Base-by-base conservation (phyloP, 2,329 filamentous ascomycete genomes). In the Fusarium tanahbumbuense region DNA sequence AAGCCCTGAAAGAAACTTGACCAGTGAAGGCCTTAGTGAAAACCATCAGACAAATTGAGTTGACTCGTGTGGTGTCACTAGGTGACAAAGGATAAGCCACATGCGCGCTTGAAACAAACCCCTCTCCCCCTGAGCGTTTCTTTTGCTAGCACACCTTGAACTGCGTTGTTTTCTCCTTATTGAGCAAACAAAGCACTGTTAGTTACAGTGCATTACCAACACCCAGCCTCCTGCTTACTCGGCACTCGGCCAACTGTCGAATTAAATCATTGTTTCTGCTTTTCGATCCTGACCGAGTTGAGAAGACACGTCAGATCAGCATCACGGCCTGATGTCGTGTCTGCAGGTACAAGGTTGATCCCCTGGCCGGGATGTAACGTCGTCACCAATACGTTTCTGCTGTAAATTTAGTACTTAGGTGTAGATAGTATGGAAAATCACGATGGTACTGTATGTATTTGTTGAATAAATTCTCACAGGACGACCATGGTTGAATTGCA, bases 281-380 rank as follows among this genome's bases (percentile, higher is more conserved):
- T 28, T n/a, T 37, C 27, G 25, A 41, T 15, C 18, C n/a, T 41
- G 44, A 32, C 23, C 23, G 32, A 64, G n/a, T 32, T 28, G 30
- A 59, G 12, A 23, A 48, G 37, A 60, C 71, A 73, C 71, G 71
- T 73, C 71, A 73, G 71, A 62, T 34, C 11, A 48, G 56, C 61
- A 73, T 72, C 60, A 60, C 47, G 30, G 34, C 48, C 32, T 57
- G 47, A 50, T 55, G 65, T 52, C n/a, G 52, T 63, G 53, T 46
- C 67, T 53, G 40, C 45, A 50, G 46, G 49, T 67, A 68, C 58
- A 55, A 57, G 68, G 57, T 56, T 59, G 37, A 64, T 42, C 27
- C 59, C 57, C 63, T 67, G 58, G 37, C n/a, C 44, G 48, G 64
- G 60, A 68, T 68, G 58, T 55, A 52, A 64, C 62, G 23, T 60